Evolutionary conservation across 805 yeast species (phyloP).

Genomic region (Ogataea degrootiae): DNA sequence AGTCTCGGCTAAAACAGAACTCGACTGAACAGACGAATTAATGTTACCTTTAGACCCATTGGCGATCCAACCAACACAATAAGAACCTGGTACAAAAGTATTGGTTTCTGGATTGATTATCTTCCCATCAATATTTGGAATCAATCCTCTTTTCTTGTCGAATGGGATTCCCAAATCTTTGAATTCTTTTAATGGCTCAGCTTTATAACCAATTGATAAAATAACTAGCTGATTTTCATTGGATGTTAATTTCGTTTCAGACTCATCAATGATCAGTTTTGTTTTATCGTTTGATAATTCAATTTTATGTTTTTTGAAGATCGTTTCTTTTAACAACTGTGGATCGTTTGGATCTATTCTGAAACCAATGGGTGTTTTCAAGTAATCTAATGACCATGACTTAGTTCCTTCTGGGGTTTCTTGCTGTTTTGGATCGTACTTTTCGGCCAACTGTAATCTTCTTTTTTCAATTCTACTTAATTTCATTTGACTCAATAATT

Average conservation of each 20-base stretch:
- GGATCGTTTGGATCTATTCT: slow-evolving; percentile 35
- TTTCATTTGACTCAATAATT: slow-evolving; percentile 25
- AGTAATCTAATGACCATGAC: slow-evolving; percentile 67
- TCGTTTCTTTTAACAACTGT: slow-evolving; percentile 37
- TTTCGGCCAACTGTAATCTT: slow-evolving; percentile 56
- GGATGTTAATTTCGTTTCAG: slow-evolving; percentile 31
- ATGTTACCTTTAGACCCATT: slow-evolving; percentile 87
- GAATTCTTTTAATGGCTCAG: slow-evolving; percentile 58
- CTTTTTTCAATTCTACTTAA: slow-evolving; percentile 59
- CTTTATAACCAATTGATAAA: slow-evolving; percentile 79
- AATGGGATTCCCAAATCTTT: slow-evolving; percentile 46
- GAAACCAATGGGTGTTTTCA: slow-evolving; percentile 57
- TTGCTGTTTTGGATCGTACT: slow-evolving; percentile 31
- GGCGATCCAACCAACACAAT: slow-evolving; percentile 88
- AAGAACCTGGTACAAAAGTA: slow-evolving; percentile 43
- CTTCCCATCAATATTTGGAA: slow-evolving; percentile 43
- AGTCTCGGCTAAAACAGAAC: slow-evolving; percentile 67
- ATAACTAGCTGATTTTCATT: slow-evolving; percentile 63
- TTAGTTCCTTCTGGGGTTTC: slow-evolving; percentile 1
- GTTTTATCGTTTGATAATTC: slow-evolving; percentile 29
- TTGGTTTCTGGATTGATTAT: slow-evolving; percentile 27
- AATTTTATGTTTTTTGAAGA: slow-evolving; percentile 45
- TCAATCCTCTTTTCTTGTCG: slow-evolving; percentile 37
- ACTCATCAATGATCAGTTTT: slow-evolving; percentile 27
- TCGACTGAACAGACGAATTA: slow-evolving; percentile 82